Evolutionary conservation across 1,139 yeast species (phyloP), one percentile per base, ranked within the genome.

Genomic region (Debaryomycetaceae sp.): DNA sequence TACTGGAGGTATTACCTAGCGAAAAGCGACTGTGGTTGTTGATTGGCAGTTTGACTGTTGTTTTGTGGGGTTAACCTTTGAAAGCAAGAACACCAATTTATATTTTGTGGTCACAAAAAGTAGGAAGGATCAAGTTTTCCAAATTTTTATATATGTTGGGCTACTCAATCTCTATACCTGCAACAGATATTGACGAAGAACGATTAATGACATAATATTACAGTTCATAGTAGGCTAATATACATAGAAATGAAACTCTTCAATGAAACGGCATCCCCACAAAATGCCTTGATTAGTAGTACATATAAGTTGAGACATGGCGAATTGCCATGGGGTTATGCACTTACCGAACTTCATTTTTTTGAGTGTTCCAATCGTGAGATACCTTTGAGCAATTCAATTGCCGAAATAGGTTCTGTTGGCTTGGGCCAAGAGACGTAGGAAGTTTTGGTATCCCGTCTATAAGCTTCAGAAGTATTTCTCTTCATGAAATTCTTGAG

Each of bases 381-480:
- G 7, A 59, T 50, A 2, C 61, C 61, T 37, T 43, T 46, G 15
- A 59, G 45, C 5, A 59, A 37, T 36, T 58, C 59, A 22, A 47
- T 48, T 7, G 51, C 50, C 8, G 52, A 45, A n/a, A 55, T 35
- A 6, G 49, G 46, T 32, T 44, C 45, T 5, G 41, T 37, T 3
- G 61, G 55, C 16, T 46, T 33, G 5, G 59, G 54, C 58, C 61
- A 55, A n/a, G 48, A 30, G 11, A 37, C 14, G 15, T 30, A 8
- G 16, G 38, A 16, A 15, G 14, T 17, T 19, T 24, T 22, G 16
- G 17, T 7, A 9, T 32, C 31, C 40, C 34, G 34, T 17, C 14
- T 22, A 15, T 33, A 37, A 29, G 37, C 31, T 28, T 54, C 51
- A 15, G 46, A 31, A 30, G 46, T 48, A 13, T 47, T 45, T 37